Percentiles rank a stretch among this genome's conserved stretches.
Evolutionary conservation across 139 green algal species (phyloP).

Genomic region (Volvox africanus): DNA sequence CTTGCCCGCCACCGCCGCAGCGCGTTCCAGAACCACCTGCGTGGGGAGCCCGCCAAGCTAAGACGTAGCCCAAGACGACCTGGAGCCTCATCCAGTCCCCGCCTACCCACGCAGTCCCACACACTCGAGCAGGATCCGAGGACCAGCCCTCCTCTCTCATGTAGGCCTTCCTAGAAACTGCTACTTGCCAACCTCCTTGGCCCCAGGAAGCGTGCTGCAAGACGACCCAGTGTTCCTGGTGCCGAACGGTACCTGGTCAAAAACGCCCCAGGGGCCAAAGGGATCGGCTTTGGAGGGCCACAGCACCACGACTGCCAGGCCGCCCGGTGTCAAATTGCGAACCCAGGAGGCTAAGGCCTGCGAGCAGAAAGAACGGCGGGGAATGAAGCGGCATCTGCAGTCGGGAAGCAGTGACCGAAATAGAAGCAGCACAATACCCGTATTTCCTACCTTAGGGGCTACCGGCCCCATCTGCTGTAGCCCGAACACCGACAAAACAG

Average conservation of each 20-base stretch:
- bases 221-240: too few relatives aligned
- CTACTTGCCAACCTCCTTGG: too few relatives aligned
- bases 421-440: too few relatives aligned
- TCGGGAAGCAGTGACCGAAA: too few relatives aligned
- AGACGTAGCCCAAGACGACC: too few relatives aligned
- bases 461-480: constrained; percentile 57
- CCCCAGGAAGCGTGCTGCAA: too few relatives aligned
- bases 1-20: constrained; percentile 6
- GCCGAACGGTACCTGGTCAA: constrained; percentile 35
- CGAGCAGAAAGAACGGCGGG: neutral
- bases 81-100: too few relatives aligned
- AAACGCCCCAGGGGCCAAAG: constrained; percentile 39
- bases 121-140: too few relatives aligned
- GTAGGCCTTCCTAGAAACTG: too few relatives aligned
- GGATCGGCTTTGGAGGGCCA: constrained; percentile 47
- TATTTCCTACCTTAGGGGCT: constrained; percentile 45
- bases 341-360: constrained; percentile 50
- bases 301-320: constrained; percentile 53
- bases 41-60: neutral
- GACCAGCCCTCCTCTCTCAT: too few relatives aligned
- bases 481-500: constrained; percentile 56
- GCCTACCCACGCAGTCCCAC: too few relatives aligned
- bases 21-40: constrained; percentile 30
- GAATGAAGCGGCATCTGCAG: neutral
- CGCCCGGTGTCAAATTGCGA: constrained; percentile 43